phyloP scores from a whole-genome alignment of 176 grass and related monocot species.

The Juncus effusus region DNA sequence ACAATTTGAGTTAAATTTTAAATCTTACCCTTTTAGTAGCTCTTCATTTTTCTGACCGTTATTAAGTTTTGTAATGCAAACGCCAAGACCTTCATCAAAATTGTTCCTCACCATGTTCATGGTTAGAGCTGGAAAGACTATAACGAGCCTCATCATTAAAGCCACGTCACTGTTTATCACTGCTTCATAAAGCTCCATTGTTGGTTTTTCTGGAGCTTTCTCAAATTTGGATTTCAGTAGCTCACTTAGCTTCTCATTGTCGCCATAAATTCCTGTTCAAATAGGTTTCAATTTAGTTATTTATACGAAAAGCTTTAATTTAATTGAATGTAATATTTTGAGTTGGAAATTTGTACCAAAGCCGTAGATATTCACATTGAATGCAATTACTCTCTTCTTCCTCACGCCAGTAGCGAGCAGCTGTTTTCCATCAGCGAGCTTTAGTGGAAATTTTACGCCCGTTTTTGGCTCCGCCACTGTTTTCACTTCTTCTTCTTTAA shows the following conservation, averaged over 20 bases:
- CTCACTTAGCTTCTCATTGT: constrained; percentile 26
- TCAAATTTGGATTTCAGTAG: constrained; percentile 32
- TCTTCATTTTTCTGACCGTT: constrained; percentile 24
- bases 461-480: constrained; percentile 20
- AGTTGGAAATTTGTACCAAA: constrained; percentile 15
- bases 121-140: constrained; percentile 29
- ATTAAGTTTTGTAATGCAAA: constrained; percentile 28
- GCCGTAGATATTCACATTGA: constrained; percentile 32
- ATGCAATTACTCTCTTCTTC: constrained; percentile 21
- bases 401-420: constrained; percentile 20
- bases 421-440: constrained; percentile 22
- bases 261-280: constrained; percentile 32
- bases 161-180: constrained; percentile 32
- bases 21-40: constrained; percentile 24
- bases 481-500: constrained; percentile 21
- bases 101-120: constrained; percentile 33
- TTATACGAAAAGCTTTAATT: too few relatives aligned
- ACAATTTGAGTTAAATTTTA: neutral
- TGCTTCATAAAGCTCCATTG: constrained; percentile 29
- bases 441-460: constrained; percentile 14
- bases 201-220: constrained; percentile 22
- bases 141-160: constrained; percentile 31
- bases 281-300: neutral
- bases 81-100: constrained; percentile 22
- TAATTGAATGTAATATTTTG: neutral